Base-by-base conservation (phyloP, 2,329 filamentous ascomycete species). In the Curvularia eragrostidis region DNA sequence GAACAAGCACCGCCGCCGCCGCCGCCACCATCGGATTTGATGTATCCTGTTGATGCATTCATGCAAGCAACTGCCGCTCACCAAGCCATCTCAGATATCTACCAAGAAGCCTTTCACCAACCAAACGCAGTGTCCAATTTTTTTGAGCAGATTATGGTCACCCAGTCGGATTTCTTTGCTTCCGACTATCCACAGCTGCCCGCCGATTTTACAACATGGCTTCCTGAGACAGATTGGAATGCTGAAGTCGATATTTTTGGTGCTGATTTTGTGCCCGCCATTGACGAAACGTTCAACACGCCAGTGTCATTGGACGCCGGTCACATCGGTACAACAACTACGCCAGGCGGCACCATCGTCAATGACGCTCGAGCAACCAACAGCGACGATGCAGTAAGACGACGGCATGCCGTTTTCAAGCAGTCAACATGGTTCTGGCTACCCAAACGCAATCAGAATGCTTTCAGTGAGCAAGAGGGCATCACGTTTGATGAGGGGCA, bases 391-490 rank as follows among this genome's bases (percentile, higher is more conserved):
- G 55, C 50, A 41, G 58, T 48, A 12, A 52, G 52, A n/a, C 41
- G 65, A 51, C 53, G 56, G n/a, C 58, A 63, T 57, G 58, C 56
- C 24, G 42, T 58, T n/a, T 61, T 64, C 52, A 44, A 61, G 52
- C 56, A 60, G 49, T 70, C 59, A 10, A 54, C 59, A 30, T 67
- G 61, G 67, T 61, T 71, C 1, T 74, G 68, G 69, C 56, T 64
- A 8, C 71, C 72, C 1, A 63, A 67, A 28, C 62, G 61, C 1
- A 70, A 71, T n/a, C 67, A 70, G 12, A 59, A 71, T 41, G 67
- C 70, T 7, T 74, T 74, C 39, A 71, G 66, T 39, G 69, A 72
- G 24, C 66, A 74, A 23, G 60, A 67, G 15, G 56, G 54, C 24
- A 64, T 72, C 15, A 65, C 63, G 9, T 53, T 75, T 1, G 68